phyloP scores from a whole-genome alignment of 2,329 filamentous ascomycete species.

The Colletotrichum destructivum region DNA sequence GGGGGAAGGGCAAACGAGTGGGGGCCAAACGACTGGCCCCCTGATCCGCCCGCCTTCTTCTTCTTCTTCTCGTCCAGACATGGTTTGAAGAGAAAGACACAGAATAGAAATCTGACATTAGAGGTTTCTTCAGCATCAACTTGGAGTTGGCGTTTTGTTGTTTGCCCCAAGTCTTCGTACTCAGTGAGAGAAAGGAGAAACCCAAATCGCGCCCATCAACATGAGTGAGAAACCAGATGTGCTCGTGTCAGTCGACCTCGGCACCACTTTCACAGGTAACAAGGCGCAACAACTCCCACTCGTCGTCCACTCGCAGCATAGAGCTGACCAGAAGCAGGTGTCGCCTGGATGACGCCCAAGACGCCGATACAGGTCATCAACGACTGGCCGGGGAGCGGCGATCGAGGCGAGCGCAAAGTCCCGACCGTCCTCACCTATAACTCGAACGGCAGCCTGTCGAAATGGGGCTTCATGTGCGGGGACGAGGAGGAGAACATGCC shows the following conservation, averaged over 20 bases:
- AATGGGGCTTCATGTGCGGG: constrained; percentile 69
- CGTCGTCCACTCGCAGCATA: too few species aligned
- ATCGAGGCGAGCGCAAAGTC: constrained; percentile 69
- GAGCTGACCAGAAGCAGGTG: constrained; percentile 47
- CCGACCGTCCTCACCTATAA: constrained; percentile 67
- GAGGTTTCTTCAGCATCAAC: background rate
- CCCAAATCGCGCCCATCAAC: background rate
- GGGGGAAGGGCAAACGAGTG: too few species aligned
- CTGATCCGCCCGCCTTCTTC: too few species aligned
- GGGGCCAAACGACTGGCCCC: too few species aligned
- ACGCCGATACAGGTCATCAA: constrained; percentile 62
- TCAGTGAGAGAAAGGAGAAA: background rate
- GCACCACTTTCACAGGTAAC: constrained; percentile 62
- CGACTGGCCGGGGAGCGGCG: constrained; percentile 69
- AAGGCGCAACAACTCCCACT: too few species aligned
- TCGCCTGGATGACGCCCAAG: constrained; percentile 53
- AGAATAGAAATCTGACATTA: constrained; percentile 33
- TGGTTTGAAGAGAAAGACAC: too few species aligned
- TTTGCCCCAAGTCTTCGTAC: background rate
- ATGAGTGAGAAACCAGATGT: constrained; percentile 43
- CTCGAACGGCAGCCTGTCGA: constrained; percentile 57
- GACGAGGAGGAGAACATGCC: constrained; percentile 59
- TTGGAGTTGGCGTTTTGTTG: background rate
- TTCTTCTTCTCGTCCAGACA: too few species aligned
- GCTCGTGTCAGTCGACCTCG: constrained; percentile 60